These are phyloP conservation scores for Nitzschia sp. DNA, from an alignment of 108 stramenopile species.

Conservation along the genomic window DNA sequence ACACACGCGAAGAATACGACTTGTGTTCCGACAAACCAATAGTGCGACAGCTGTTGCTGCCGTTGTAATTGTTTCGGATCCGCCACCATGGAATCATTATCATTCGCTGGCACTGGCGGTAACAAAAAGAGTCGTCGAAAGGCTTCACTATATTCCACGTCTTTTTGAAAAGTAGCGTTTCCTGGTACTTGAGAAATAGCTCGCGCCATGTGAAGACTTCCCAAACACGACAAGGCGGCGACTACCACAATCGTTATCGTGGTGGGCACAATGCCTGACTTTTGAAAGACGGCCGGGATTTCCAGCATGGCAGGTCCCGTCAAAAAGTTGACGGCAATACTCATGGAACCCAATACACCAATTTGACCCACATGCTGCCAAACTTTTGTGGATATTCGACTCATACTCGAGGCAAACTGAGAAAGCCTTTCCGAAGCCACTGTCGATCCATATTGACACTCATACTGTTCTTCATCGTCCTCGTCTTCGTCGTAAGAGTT, in stretches of 20 bases:
- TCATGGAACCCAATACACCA: slow-evolving; percentile 53
- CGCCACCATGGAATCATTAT: not conserved
- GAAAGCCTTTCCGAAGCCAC: no score
- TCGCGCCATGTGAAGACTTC: slow-evolving; percentile 56
- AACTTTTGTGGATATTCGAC: not conserved
- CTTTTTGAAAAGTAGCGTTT: slow-evolving; percentile 36
- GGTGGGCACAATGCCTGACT: slow-evolving; percentile 61
- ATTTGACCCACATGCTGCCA: slow-evolving; percentile 19
- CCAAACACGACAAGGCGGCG: slow-evolving; percentile 43
- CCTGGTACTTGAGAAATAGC: slow-evolving; percentile 48
- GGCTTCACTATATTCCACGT: slow-evolving; percentile 46
- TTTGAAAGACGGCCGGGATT: slow-evolving; percentile 60
- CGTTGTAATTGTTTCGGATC: not conserved
- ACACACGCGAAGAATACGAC: slow-evolving; percentile 41
- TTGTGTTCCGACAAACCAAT: slow-evolving; percentile 34
- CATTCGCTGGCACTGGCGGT: no score
- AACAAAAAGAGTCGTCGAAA: slow-evolving; percentile 43
- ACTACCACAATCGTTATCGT: slow-evolving; percentile 40
- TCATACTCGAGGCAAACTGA: no score
- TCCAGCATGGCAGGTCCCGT: slow-evolving; percentile 75
- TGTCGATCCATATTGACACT: no score
- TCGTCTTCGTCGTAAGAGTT: no score
- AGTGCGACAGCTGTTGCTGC: slow-evolving; percentile 1
- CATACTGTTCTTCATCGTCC: no score
- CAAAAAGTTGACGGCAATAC: slow-evolving; percentile 61